phyloP scores from a whole-genome alignment of 1,139 yeast species.

The Starmera stellimalicola region DNA sequence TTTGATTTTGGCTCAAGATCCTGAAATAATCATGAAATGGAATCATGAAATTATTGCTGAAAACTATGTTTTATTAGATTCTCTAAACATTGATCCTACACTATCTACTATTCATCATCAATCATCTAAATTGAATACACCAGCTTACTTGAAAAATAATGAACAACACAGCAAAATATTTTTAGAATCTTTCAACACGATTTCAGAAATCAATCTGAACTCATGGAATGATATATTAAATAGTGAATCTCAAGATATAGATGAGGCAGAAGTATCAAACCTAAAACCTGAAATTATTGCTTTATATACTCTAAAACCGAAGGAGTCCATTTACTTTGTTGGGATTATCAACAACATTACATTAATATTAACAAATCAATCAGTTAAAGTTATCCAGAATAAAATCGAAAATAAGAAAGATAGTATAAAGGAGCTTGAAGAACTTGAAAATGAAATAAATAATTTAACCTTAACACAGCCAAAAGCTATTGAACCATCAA shows the following conservation, averaged over 20 bases:
- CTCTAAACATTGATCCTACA: neutral
- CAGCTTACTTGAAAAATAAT: neutral
- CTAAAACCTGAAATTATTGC: neutral
- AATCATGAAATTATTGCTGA: conserved; percentile 3
- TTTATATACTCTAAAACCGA: neutral
- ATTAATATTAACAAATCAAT: neutral
- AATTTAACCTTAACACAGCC: too few species aligned
- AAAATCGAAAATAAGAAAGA: neutral
- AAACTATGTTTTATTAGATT: conserved; percentile 1
- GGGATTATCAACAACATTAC: neutral
- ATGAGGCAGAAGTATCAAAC: neutral
- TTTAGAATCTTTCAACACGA: neutral
- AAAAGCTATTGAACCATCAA: neutral
- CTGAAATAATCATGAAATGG: conserved; percentile 12
- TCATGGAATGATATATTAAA: conserved; percentile 1
- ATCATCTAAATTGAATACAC: neutral
- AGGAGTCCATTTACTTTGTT: neutral
- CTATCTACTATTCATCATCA: neutral
- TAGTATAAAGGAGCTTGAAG: neutral
- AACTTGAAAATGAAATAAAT: too few species aligned
- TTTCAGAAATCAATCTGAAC: conserved; percentile 4
- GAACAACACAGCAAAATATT: neutral
- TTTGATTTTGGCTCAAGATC: conserved; percentile 9
- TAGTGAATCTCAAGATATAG: neutral
- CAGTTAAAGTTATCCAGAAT: neutral